A percentile compares a stretch with the other conserved stretches of the same genome.
Conservation (phyloP, 768 basidiomycete species). For the Neoboletus subvelutipes region DNA sequence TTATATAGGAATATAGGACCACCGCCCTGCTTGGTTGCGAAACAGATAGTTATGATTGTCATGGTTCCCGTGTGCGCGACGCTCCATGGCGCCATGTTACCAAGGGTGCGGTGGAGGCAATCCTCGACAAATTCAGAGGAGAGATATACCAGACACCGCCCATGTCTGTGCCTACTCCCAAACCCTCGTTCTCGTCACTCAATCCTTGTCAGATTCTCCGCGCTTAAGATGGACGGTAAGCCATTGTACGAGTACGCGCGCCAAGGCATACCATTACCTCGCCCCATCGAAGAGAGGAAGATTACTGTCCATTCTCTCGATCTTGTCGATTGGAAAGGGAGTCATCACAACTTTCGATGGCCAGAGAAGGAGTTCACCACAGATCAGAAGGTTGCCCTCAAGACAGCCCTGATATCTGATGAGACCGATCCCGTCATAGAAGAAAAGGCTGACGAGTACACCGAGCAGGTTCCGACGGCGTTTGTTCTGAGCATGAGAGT, state of each 20-base stretch:
- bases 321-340: constrained; percentile 74
- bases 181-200: constrained; percentile 1
- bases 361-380: constrained; percentile 68
- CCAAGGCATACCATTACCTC: constrained; percentile 84
- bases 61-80: constrained; percentile 76
- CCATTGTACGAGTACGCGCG: constrained; percentile 96
- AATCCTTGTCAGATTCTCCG: constrained; percentile 73
- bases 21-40: constrained; percentile 92
- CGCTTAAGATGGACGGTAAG: constrained; percentile 97
- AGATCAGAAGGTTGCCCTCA: constrained; percentile 69
- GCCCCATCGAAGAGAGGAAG: constrained; percentile 86
- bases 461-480: constrained; percentile 56
- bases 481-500: constrained; percentile 92
- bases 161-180: constrained; percentile 52
- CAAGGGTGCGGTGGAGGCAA: constrained; percentile 64
- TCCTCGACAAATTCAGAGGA: constrained; percentile 74
- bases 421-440: constrained; percentile 40
- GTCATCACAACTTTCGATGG: constrained; percentile 73
- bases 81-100: constrained; percentile 87
- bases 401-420: constrained; percentile 56
- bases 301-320: constrained; percentile 82
- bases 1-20: constrained; percentile 79
- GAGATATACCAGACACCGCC: constrained; percentile 90
- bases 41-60: constrained; percentile 92
- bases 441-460: constrained; percentile 33